These are phyloP conservation scores for Vitis labrusca DNA, from an alignment of 164 flowering plant genomes.

Conservation along the genomic window DNA sequence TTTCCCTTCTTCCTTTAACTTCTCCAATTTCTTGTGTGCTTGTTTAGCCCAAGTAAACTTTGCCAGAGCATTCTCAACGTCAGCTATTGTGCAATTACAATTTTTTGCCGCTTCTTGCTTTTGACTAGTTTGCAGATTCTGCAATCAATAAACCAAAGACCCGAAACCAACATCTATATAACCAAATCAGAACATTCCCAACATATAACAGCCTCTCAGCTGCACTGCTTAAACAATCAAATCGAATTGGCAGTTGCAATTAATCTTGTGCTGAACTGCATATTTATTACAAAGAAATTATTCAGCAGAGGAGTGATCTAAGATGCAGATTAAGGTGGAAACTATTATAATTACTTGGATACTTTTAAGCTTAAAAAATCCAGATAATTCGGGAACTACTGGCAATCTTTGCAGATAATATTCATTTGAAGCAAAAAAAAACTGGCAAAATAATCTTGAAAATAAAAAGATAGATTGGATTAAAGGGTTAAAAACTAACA, in stretches of 20 bases:
- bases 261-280: too few species aligned
- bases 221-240: background rate
- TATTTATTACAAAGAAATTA: too few species aligned
- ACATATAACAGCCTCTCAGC: background rate
- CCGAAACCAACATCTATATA: background rate
- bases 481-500: conserved; percentile 33
- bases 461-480: too few species aligned
- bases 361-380: too few species aligned
- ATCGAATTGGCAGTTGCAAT: background rate
- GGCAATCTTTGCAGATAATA: too few species aligned
- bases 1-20: conserved; percentile 88
- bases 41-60: conserved; percentile 89
- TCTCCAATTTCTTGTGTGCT: conserved; percentile 73
- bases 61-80: conserved; percentile 79
- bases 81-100: conserved; percentile 79
- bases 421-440: too few species aligned
- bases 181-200: conserved; percentile 5
- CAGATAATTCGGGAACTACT: too few species aligned
- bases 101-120: conserved; percentile 82
- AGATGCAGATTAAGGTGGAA: too few species aligned
- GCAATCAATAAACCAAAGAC: conserved; percentile 24
- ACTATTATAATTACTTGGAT: too few species aligned
- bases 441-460: too few species aligned
- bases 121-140: conserved; percentile 73
- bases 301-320: too few species aligned